Base-by-base conservation (phyloP, 2,329 filamentous ascomycete species). In the Ceratocystis diversiconidia region DNA sequence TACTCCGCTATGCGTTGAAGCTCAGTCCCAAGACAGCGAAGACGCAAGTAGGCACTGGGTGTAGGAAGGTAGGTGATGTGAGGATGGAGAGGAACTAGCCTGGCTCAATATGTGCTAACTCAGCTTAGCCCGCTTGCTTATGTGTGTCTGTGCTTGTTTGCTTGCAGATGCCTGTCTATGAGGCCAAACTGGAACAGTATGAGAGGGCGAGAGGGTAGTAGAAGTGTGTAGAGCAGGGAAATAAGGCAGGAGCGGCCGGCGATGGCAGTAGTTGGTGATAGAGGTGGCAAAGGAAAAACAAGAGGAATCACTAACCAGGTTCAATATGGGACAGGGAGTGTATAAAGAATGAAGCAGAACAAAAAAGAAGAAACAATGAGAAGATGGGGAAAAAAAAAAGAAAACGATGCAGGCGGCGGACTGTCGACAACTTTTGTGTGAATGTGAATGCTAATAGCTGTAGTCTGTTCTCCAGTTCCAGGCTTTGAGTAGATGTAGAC, bases 241-340 rank as follows among this genome's bases (percentile, higher is more conserved):
- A 32, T 17, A 3, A 30, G 28, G 1, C 3, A 30, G 22, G 22
- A 57, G 30, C 48, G 48, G 48, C 48, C 48, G 48, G 48, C 48
- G 19, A 28, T 6, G 52, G 52, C 52, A 22, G 25, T 28, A 15
- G 52, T 19, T 50, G 22, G 10, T 30, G 52, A 22, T 57, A 4
- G 22, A 30, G 25, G 52, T 30, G 52, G 52, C 28, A 57, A 57
- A 57, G 52, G 52, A 57, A 57, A 30, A 57, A 57, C 22, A 32
- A 57, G 52, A 57, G 52, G 28, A 28, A n/a, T 61, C 30, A 61
- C 59, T 61, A 61, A 44, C 59, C 59, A 61, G 28, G 52, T 57
- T 41, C 52, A 22, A 57, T 55, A 57, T 57, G 52, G 52, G 46
- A 22, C 52, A 57, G 52, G 52, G 52, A 30, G 30, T 28, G 28